These are phyloP conservation scores for Toxicodendron radicans DNA, from an alignment of 345 rosid species.

Conservation along the genomic window DNA sequence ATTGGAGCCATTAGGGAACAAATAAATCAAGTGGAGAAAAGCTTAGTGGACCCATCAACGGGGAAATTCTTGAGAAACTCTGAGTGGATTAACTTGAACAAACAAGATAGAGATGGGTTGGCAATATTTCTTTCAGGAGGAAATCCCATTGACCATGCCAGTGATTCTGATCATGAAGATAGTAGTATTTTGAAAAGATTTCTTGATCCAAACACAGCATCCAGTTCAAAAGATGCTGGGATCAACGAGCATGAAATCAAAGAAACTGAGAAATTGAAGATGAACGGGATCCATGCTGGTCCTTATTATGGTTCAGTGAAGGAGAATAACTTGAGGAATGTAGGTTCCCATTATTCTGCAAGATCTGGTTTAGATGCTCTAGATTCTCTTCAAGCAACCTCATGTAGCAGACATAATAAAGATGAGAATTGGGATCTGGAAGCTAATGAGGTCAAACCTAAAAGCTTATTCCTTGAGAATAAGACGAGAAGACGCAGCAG, in stretches of 20 bases:
- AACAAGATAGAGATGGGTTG: conserved; percentile 50
- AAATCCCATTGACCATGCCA: conserved; percentile 21
- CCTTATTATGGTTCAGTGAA: conserved; percentile 19
- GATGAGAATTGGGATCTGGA: conserved; percentile 44
- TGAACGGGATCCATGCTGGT: conserved; percentile 24
- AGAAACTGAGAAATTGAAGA: conserved; percentile 27
- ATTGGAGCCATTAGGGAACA: conserved; percentile 52
- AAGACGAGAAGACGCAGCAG: conserved; percentile 17
- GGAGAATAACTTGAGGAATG: conserved; percentile 27
- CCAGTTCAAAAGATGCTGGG: conserved; percentile 34
- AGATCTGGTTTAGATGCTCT: conserved; percentile 26
- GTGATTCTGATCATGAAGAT: conserved; percentile 23
- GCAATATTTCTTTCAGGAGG: conserved; percentile 52
- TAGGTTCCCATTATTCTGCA: conserved; percentile 26
- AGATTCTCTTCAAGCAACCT: conserved; percentile 28
- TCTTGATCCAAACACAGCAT: conserved; percentile 42
- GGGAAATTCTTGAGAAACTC: conserved; percentile 26
- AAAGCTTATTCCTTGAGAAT: conserved; percentile 31
- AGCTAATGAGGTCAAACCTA: conserved; percentile 38
- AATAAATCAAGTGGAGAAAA: conserved; percentile 41
- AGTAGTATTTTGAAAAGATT: conserved; percentile 41
- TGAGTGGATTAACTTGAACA: conserved; percentile 39
- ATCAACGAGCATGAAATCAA: conserved; percentile 27
- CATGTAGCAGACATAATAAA: conserved; percentile 28
- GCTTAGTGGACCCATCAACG: conserved; percentile 22